Conservation (phyloP, 2,329 filamentous ascomycete species). For the Exophiala sp. region DNA sequence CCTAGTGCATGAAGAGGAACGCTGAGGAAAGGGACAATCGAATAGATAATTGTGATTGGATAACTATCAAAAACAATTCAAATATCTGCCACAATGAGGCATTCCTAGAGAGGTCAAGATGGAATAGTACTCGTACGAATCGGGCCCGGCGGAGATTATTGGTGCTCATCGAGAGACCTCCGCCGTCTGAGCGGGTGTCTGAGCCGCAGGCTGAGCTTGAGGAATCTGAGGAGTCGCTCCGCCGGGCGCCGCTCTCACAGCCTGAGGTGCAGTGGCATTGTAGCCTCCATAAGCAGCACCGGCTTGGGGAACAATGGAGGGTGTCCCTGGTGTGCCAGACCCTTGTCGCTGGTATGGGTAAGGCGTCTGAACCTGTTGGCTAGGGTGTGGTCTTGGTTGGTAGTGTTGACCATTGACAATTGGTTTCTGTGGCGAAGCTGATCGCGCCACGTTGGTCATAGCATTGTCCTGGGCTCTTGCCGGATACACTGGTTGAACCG, state of each 20-base stretch:
- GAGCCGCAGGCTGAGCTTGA: no score
- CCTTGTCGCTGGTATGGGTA: slow-evolving; percentile 15
- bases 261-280: neutral
- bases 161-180: slow-evolving; percentile 16
- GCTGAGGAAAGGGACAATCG: no score
- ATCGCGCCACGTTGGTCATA: slow-evolving; percentile 5
- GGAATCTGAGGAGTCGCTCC: no score
- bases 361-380: slow-evolving; percentile 11
- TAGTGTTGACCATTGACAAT: slow-evolving; percentile 24
- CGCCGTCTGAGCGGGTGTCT: slow-evolving; percentile 1
- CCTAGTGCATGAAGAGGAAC: no score
- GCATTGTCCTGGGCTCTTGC: slow-evolving; percentile 29
- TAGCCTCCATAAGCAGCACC: slow-evolving; percentile 9
- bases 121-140: neutral
- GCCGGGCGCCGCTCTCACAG: neutral
- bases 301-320: slow-evolving; percentile 1
- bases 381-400: slow-evolving; percentile 9
- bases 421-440: slow-evolving; percentile 25
- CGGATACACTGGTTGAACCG: slow-evolving; percentile 30
- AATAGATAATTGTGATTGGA: no score
- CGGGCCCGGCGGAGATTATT: neutral
- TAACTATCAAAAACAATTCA: no score
- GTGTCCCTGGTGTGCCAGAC: slow-evolving; percentile 14
- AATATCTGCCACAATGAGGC: neutral
- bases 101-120: neutral